Base-by-base conservation (phyloP, 2,329 filamentous ascomycete species). In the Fusarium begoniae region DNA sequence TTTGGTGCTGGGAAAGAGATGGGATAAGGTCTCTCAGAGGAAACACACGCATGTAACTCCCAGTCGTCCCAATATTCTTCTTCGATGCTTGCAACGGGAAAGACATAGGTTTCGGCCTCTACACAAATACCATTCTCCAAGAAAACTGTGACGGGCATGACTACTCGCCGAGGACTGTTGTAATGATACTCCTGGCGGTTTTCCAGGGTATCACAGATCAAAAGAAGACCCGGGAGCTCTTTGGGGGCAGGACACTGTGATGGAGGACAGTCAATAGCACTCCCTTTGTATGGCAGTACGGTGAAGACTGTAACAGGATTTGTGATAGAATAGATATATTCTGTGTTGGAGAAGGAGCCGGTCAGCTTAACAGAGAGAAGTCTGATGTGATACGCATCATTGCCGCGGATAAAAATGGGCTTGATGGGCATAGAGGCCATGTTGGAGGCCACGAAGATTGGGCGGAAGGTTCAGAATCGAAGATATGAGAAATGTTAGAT, bases 401-500 rank as follows among this genome's bases (percentile, higher is more conserved):
- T 37, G 7, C 58, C 37, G 10, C 14, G 6, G 18, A 61, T 13
- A 11, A 37, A 55, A n/a, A 56, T 8, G 5, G 28, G 28, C n/a
- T 32, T 53, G 35, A 13, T 30, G 2, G 17, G 12, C 32, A 9
- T 6, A 7, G 22, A 53, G 4, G 35, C 2, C 57, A 60, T 41
- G 13, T 15, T 26, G 22, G 5, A 40, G 9, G 6, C 10, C 2
- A 13, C 18, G 4, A 26, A 10, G 4, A 1, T 2, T 9, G 11
- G n/a, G 4, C 3, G 10, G 7, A 20, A 26, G 3, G 8, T 26
- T 53, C 13, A 12, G 1, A 26, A 30, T 10, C 5, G 11, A 22
- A 26, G 4, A 13, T 4, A n/a, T 41, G 24, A n/a, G 20, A n/a
- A 37, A 10, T 13, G 2, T 9, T 22, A 6, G 10, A 9, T 28